Evolutionary conservation across 176 grass and related monocot species (phyloP).

Genomic region (Guadua angustifolia): DNA sequence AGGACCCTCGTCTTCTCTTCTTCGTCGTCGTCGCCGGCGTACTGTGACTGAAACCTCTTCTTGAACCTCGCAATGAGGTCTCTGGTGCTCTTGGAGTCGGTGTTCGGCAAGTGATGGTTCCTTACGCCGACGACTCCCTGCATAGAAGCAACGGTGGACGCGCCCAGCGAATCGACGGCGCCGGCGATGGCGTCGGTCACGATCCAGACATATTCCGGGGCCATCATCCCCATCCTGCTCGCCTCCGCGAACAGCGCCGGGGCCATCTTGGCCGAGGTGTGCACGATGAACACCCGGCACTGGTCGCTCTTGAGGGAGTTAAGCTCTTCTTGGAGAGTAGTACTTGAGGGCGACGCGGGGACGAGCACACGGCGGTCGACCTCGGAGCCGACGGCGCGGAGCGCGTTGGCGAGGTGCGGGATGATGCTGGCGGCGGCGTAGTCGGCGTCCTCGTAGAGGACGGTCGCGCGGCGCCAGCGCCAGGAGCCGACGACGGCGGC

Average conservation of each 20-base stretch:
- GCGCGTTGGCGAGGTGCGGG: neutral
- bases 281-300: slow-evolving; percentile 13
- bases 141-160: neutral
- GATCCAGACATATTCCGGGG: neutral
- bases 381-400: neutral
- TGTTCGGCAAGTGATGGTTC: neutral
- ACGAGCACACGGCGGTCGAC: neutral
- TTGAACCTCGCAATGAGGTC: neutral
- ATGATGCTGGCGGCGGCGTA: neutral
- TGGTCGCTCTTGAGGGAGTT: neutral
- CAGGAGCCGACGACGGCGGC: neutral
- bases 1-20: neutral
- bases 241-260: neutral
- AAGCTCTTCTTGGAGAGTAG: neutral
- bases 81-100: neutral
- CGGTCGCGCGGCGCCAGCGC: neutral
- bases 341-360: neutral
- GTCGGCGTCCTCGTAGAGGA: slow-evolving; percentile 15
- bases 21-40: neutral
- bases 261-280: neutral
- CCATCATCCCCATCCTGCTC: slow-evolving; percentile 1
- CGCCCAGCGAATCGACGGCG: neutral
- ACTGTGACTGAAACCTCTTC: neutral
- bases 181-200: neutral
- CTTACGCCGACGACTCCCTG: neutral